Evolutionary conservation across 2,329 filamentous ascomycete genomes (phyloP), one percentile per base, ranked within the genome.

Genomic region (Madurella mycetomatis): DNA sequence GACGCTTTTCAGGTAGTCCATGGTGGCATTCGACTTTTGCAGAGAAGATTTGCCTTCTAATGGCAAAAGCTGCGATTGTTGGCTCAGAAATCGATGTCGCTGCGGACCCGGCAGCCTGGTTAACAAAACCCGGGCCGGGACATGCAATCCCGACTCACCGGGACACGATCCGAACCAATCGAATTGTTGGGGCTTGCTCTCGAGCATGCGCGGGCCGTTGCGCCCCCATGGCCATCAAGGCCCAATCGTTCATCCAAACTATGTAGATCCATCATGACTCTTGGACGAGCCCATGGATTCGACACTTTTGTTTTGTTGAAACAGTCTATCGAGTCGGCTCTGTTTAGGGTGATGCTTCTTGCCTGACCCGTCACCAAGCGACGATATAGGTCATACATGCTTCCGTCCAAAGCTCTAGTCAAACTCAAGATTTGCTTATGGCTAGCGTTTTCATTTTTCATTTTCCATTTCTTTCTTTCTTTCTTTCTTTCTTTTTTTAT

Each of bases 1-100:
- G 30, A 47, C 52, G 47, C 13, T 45, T 44, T 39, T 54, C 8
- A 60, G 41, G 18, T 48, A 37, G 9, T 60, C 53, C 58, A 60
- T 58, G 16, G 2, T n/a, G 37, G 39, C 15, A 42, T 47, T 30
- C 34, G 4, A 37, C 34, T 37, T 37, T 11, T 11, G 34, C 13
- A 37, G 4, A 37, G 34, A 9, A 37, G 9, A 37, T 37, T 12
- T 15, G 4, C 9, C 34, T 15, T 15, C 34, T 4, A 12, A 37
- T 11, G 34, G 2, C 34, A 11, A 37, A 37, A 4, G 34, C 9
- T 37, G 11, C 34, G 4, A 5, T 37, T 37, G 34, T 37, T 37
- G 11, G 34, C 11, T 37, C 4, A 9, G 7, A 25, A 25, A 25
- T 25, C 25, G 25, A 25, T 3, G 25, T 4, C 34, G 34, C 34